Evolutionary conservation across 179 eudicot genomes (phyloP).

Genomic region (Kewa caespitosa): DNA sequence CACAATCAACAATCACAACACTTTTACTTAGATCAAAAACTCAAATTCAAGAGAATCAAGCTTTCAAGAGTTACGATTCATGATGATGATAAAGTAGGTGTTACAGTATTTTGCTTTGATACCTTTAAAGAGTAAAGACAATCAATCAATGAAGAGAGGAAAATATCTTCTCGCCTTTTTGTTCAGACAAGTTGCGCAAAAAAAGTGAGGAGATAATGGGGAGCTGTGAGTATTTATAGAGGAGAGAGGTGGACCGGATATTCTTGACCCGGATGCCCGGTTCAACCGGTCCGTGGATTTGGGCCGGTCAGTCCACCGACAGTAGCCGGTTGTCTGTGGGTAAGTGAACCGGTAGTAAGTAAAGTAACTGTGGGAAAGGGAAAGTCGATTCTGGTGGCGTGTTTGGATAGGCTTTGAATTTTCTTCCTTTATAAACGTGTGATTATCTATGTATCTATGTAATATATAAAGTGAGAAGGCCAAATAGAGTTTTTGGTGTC

Average conservation of each 20-base stretch:
- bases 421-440: too few species aligned
- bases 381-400: constrained; percentile 37
- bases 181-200: constrained; percentile 18
- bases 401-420: constrained; percentile 31
- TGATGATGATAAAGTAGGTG: too few species aligned
- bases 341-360: constrained; percentile 17
- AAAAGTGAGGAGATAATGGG: not conserved
- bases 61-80: not conserved
- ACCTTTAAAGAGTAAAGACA: too few species aligned
- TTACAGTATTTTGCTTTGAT: too few species aligned
- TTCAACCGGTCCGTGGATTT: constrained; percentile 11
- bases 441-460: too few species aligned
- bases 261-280: constrained; percentile 6
- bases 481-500: too few species aligned
- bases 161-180: constrained; percentile 16
- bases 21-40: not conserved
- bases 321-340: constrained; percentile 18
- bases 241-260: constrained; percentile 13
- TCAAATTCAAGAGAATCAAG: not conserved
- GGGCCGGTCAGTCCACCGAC: constrained; percentile 12
- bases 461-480: too few species aligned
- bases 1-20: not conserved
- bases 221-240: constrained; percentile 21
- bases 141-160: not conserved
- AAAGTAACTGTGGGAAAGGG: too few species aligned